A percentile compares a stretch with the other conserved stretches of the same genome.
Conservation (phyloP, 345 rosid species). For the Eucalyptus marginata region DNA sequence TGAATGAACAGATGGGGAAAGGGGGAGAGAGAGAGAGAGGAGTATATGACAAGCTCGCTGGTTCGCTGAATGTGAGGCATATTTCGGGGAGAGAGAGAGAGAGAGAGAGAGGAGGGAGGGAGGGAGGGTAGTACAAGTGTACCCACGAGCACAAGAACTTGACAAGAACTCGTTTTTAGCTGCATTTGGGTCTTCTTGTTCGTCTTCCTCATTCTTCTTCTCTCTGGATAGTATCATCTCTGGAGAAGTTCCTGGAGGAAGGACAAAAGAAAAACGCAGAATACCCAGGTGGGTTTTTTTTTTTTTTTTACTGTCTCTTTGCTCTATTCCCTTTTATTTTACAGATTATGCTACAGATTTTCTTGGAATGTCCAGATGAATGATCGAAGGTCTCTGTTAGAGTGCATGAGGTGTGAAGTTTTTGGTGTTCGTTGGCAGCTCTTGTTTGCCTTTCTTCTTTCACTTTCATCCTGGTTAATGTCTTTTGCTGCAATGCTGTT, state of each 20-base stretch:
- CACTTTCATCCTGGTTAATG: neutral
- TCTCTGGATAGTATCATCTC: neutral
- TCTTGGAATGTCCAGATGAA: neutral
- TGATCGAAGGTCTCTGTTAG: neutral
- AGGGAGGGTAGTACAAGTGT: neutral
- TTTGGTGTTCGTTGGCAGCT: neutral
- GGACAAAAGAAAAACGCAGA: neutral
- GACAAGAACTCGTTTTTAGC: neutral
- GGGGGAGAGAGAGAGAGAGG: neutral
- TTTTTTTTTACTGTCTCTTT: neutral
- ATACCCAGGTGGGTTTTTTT: neutral
- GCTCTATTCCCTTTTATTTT: neutral
- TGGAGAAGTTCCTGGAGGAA: neutral
- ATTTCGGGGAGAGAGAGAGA: neutral
- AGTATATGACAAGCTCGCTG: conserved; percentile 20
- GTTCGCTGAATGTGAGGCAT: conserved; percentile 20
- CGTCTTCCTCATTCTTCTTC: neutral
- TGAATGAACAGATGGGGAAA: neutral
- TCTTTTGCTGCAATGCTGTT: neutral
- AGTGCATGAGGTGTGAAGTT: neutral
- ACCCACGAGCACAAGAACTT: neutral
- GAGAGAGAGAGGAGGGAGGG: neutral
- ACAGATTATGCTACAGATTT: neutral
- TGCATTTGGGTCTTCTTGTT: neutral
- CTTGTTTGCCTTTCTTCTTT: neutral